A percentile compares a stretch with the other conserved stretches of the same genome.
Conservation (phyloP, 345 rosid species). For the Populus ilicifolia region DNA sequence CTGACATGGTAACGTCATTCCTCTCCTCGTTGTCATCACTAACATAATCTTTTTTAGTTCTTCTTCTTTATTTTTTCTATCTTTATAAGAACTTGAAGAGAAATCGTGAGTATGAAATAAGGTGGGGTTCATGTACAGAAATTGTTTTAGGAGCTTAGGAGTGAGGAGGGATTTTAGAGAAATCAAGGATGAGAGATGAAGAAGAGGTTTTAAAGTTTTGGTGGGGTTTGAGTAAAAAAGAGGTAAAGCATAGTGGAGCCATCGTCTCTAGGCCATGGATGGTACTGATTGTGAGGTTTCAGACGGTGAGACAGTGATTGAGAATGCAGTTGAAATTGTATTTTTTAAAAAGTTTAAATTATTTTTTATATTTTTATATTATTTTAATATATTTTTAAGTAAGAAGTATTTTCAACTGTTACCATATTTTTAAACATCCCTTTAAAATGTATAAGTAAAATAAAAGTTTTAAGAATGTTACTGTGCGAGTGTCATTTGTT, state of each 20-base stretch:
- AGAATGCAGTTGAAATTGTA: too few relatives aligned
- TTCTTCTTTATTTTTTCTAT: not conserved
- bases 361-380: too few relatives aligned
- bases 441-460: fast-evolving
- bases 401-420: too few relatives aligned
- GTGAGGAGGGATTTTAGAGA: constrained; percentile 17
- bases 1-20: not conserved
- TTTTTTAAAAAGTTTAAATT: too few relatives aligned
- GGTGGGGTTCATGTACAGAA: constrained; percentile 4
- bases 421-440: fast-evolving
- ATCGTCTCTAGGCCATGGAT: constrained; percentile 68
- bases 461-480: not conserved
- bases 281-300: not conserved
- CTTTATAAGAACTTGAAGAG: constrained; percentile 40
- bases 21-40: not conserved
- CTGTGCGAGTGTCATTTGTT: too few relatives aligned
- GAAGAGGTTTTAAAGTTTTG: not conserved
- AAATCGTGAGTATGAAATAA: constrained; percentile 36
- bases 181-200: constrained; percentile 1
- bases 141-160: not conserved
- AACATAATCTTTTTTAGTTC: not conserved
- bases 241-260: constrained; percentile 40
- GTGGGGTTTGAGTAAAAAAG: too few relatives aligned
- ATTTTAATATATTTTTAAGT: too few relatives aligned
- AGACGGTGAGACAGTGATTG: too few relatives aligned